phyloP scores from a whole-genome alignment of 116 monocot genomes.

The Phalaenopsis hybrid region DNA sequence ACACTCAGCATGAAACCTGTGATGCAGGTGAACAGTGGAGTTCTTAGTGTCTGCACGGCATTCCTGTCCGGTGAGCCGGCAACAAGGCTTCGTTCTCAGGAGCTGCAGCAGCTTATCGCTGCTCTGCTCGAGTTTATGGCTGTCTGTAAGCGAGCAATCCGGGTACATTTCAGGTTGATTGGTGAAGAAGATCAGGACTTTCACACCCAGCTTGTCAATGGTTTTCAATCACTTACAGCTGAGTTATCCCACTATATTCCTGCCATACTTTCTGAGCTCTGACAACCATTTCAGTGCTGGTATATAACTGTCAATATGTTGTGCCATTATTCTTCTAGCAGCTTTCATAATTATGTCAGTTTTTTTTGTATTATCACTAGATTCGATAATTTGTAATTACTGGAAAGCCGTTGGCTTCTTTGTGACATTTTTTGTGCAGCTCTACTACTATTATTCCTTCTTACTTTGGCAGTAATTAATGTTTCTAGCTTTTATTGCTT shows the following conservation, averaged over 20 bases:
- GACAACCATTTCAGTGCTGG: constrained; percentile 10
- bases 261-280: constrained; percentile 96
- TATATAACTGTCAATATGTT: constrained; percentile 14
- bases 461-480: too few relatives aligned
- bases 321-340: background rate
- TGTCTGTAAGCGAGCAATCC: constrained; percentile 95
- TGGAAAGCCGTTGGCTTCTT: too few relatives aligned
- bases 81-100: constrained; percentile 94
- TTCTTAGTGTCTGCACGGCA: constrained; percentile 91
- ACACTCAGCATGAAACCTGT: background rate
- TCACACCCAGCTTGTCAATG: constrained; percentile 98
- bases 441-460: too few relatives aligned
- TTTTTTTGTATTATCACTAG: too few relatives aligned
- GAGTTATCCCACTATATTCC: constrained; percentile 99
- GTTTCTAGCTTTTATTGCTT: too few relatives aligned
- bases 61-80: constrained; percentile 99
- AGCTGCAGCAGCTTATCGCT: constrained; percentile 96
- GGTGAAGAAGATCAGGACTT: constrained; percentile 99
- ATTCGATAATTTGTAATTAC: too few relatives aligned
- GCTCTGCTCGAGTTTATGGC: constrained; percentile 99
- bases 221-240: constrained; percentile 96
- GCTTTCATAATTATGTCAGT: constrained; percentile 3
- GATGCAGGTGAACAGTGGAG: constrained; percentile 97
- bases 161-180: constrained; percentile 91
- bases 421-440: too few relatives aligned